Base-by-base conservation (phyloP, 495 filamentous ascomycete genomes). In the Sphaerosporella brunnea region DNA sequence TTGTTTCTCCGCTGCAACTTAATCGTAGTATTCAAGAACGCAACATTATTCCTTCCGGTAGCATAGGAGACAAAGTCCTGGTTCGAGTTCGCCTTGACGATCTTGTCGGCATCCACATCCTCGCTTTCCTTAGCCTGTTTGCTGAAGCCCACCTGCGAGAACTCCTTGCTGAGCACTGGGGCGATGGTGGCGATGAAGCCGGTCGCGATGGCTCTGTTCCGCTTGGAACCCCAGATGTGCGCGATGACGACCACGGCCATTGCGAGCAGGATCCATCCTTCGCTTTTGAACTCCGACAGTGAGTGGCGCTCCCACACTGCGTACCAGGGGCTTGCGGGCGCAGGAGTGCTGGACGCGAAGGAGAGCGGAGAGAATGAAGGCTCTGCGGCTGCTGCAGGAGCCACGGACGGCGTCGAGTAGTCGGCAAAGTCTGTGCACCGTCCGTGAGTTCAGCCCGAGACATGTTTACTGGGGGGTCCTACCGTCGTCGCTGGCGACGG, bases 31-130 rank as follows among this genome's bases (percentile, higher is more conserved):
- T 96, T 84, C 54, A 88, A 64, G 61, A 87, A 95, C 13, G 90
- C 87, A 47, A 93, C 73, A 57, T 96, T 97, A 65, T 86, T 82
- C 46, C 90, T 74, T 19, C 90, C 90, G 40, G 84, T 87, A n/a
- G 85, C 88, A 61, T 96, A 97, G 4, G 84, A 77, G 44, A 74
- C 65, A 64, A 78, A 97, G 63, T 94, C 84, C 51, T 80, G 76
- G 42, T 82, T 69, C 34, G 79, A 77, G 66, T 80, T 85, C 67
- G 94, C 86, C 66, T 80, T 82, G 49, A 96, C 55, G 51, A 81
- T 51, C 19, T 69, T 68, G 48, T 84, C 78, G 21, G 75, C 68
- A 28, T 65, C 67, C 16, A 61, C 50, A 1, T 68, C 53, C 7
- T 51, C 51, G 47, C 62, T 53, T 13, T 65, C 37, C 4, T 32